Base-by-base conservation (phyloP, 1,284 basidiomycete genomes). In the Cutaneotrichosporon sp. region DNA sequence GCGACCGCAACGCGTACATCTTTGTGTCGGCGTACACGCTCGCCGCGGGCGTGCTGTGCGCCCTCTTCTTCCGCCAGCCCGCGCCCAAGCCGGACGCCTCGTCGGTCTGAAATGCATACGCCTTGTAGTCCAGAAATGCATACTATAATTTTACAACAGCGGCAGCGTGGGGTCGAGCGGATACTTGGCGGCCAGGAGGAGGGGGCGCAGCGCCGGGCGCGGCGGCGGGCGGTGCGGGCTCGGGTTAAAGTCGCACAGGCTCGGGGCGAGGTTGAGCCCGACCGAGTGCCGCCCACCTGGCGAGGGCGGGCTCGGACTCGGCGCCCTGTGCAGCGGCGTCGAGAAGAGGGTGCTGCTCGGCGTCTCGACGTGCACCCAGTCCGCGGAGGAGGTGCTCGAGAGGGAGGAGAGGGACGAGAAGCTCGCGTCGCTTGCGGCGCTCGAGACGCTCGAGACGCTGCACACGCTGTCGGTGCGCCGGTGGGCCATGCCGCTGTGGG, bases 11-110 rank as follows among this genome's bases (percentile, higher is more conserved):
- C 66, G 69, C 68, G 31, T 77, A 75, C 68, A 70, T 68, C 62
- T 75, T 73, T 66, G 69, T 72, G 29, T 62, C 64, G 3, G 72
- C 56, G n/a, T 76, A 75, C 55, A 65, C 74, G 59, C 27, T 75
- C 20, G 34, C 64, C 54, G 70, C 71, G 9, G 74, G 74, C n/a
- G 3, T 73, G 18, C 56, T 75, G 18, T 76, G 76, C 52, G 33
- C 70, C 18, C 4, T 68, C 11, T 72, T 67, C 66, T 78, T 71
- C 60, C 66, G 67, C 45, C 73, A 67, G 58, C 29, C 59, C 6
- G 14, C 4, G 36, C 4, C 36, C 36, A 42, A n/a, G 36, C 36
- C n/a, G 36, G 6, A 42, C n/a, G n/a, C n/a, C n/a, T n/a, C n/a
- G n/a, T 42, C 14, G 11, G 20, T 13, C 18, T 8, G 20, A 9